A percentile compares a stretch with the other conserved stretches of the same genome.
These are phyloP conservation scores for Euphorbia tirucalli DNA, from an alignment of 345 rosid genomes.

Conservation along the genomic window DNA sequence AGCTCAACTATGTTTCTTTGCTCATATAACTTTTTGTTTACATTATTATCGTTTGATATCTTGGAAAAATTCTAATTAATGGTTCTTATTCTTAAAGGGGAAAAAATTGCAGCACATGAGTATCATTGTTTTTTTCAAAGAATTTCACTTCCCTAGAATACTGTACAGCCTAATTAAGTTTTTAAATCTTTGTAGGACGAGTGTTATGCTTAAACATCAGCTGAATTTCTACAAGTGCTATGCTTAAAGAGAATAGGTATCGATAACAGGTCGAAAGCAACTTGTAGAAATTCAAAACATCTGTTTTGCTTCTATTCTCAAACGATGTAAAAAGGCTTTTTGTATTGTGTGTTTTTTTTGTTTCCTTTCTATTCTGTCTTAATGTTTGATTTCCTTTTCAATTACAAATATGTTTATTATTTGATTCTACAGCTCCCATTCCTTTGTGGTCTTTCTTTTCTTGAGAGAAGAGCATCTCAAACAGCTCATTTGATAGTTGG, in stretches of 20 bases:
- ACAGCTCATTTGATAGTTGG: slow-evolving; percentile 86
- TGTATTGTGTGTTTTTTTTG: not conserved
- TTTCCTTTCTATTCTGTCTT: not conserved
- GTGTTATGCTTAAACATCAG: not conserved
- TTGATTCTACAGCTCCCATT: slow-evolving; percentile 65
- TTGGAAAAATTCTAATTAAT: not conserved
- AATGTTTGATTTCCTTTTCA: not conserved
- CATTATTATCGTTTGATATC: not conserved
- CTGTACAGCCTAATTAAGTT: not conserved
- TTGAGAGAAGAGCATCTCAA: slow-evolving; percentile 81
- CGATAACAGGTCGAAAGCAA: not conserved
- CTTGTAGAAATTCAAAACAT: not conserved
- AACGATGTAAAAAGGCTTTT: not conserved
- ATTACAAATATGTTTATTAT: not conserved
- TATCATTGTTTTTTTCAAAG: not conserved
- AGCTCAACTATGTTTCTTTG: not conserved
- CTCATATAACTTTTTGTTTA: not conserved
- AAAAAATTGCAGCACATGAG: not conserved
- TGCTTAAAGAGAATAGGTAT: slow-evolving; percentile 6
- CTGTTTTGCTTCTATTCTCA: not conserved
- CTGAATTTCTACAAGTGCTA: no score
- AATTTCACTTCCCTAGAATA: not conserved
- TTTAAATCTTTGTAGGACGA: slow-evolving; percentile 4
- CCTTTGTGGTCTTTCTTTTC: slow-evolving; percentile 88
- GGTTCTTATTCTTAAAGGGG: not conserved